Evolutionary conservation across 2,329 filamentous ascomycete species (phyloP), one percentile per base, ranked within the genome.

Genomic region (Microthyrium microscopicum): DNA sequence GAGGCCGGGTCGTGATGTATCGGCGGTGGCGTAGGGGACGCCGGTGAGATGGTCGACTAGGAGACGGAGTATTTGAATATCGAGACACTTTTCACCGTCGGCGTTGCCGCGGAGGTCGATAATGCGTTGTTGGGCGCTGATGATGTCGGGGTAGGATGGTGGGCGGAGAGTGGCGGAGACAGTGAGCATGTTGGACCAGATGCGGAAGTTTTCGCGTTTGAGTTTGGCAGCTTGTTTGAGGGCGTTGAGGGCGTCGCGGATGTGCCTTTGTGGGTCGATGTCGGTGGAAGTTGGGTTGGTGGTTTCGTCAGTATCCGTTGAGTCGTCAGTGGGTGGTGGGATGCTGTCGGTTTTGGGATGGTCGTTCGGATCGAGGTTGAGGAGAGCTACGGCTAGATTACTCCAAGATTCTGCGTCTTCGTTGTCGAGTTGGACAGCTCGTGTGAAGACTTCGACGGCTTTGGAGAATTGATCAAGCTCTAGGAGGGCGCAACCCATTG

Each of bases 151-250:
- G 48, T 83, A 74, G 1, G 77, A 72, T 0, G 81, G 77, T 0
- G 87, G 85, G 1, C 65, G 66, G 19, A 89, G 68, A 2, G 82
- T 79, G 0, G 80, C 72, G 0, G 81, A 78, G 16, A 95, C 75
- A 0, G 84, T 89, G 37, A 98, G 70, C 12, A 95, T 77, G 46
- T 98, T 98, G 50, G 92, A 82, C 87, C 87, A 95, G 52, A 98
- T 94, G 44, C 82, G 75, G 68, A 78, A 81, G 57, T 87, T 87
- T 45, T 84, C 76, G 53, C 82, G 70, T 32, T 91, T 83, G 17
- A 93, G 69, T 4, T 70, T 68, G 1, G 85, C 83, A 7, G 85
- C 89, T 41, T 80, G 77, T 50, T 92, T 89, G 54, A 92, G 82
- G 0, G 89, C 87, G 5, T 70, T 63, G 1, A 98, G 68, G 0